Base-by-base conservation (phyloP, 2,329 filamentous ascomycete genomes). In the Neonectria punicea region DNA sequence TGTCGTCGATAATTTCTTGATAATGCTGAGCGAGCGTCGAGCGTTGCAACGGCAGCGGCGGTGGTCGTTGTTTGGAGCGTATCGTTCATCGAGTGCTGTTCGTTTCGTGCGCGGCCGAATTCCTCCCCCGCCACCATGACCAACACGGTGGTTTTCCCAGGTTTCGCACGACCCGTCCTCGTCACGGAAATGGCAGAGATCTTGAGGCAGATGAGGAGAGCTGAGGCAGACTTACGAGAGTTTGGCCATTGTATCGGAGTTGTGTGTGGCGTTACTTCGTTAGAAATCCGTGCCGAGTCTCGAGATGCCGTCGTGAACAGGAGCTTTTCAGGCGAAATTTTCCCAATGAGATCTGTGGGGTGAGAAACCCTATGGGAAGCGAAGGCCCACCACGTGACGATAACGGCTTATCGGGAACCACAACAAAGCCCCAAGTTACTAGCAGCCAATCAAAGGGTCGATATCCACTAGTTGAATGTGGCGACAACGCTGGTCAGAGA, bases 211-310 rank as follows among this genome's bases (percentile, higher is more conserved):
- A 54, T 39, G 39, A 53, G 36, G 43, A 64, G 32, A 64, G 44
- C 58, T 39, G 53, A 59, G 63, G 54, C 60, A 46, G 53, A 88
- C 87, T 84, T 85, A 89, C 87, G 86, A 88, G 74, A 85, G 77
- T 83, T 89, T 89, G 81, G 86, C 87, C 87, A 89, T 89, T 87
- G 81, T 84, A 80, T 83, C 80, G 81, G 82, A 70, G 80, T 80
- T 81, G 76, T 78, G 75, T 78, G 75, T 76, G 79, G 76, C 78
- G 79, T 80, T 80, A 77, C 73, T 78, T 79, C 77, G 77, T 79
- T 69, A 74, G 70, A 72, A 77, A 75, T 75, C 73, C 68, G 73
- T 79, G 74, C 77, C 78, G 75, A 74, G 73, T 79, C 74, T 76
- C 76, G 73, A 73, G 72, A 73, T 77, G 75, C 76, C 74, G 76